Evolutionary conservation across 768 basidiomycete genomes (phyloP).

Genomic region (Arthromyces matolae): DNA sequence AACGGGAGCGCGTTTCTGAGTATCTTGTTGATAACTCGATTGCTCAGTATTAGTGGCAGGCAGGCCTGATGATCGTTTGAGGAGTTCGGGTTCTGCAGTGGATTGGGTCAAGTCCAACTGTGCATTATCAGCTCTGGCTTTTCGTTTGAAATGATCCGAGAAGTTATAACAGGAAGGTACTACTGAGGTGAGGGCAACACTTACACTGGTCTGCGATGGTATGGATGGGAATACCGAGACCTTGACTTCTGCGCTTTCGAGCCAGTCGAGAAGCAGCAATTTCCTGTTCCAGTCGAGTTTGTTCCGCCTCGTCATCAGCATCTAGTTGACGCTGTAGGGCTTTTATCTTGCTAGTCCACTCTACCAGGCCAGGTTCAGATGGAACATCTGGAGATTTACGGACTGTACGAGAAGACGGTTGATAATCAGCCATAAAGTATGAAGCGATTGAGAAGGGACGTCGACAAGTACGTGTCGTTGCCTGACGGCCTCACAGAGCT

Average conservation of each 20-base stretch:
- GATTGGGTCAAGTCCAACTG: background rate
- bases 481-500: no score
- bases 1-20: background rate
- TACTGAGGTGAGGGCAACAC: constrained; percentile 18
- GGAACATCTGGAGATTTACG: constrained; percentile 40
- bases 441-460: no score
- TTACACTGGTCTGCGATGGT: constrained; percentile 46
- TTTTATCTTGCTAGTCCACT: constrained; percentile 81
- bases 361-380: constrained; percentile 65
- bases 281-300: constrained; percentile 61
- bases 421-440: constrained; percentile 12
- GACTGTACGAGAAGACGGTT: constrained; percentile 8
- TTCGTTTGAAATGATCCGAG: background rate
- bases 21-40: background rate
- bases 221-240: constrained; percentile 34
- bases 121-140: constrained; percentile 9
- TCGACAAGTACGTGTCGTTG: no score
- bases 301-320: constrained; percentile 75
- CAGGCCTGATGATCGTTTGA: constrained; percentile 40
- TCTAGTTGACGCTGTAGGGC: constrained; percentile 79
- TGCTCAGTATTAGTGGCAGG: background rate
- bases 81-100: constrained; percentile 35
- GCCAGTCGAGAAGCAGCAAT: constrained; percentile 54
- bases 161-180: background rate
- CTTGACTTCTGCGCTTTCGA: constrained; percentile 46